Evolutionary conservation across 257 asterid genomes (phyloP).

Genomic region (Solanum medicagineum): DNA sequence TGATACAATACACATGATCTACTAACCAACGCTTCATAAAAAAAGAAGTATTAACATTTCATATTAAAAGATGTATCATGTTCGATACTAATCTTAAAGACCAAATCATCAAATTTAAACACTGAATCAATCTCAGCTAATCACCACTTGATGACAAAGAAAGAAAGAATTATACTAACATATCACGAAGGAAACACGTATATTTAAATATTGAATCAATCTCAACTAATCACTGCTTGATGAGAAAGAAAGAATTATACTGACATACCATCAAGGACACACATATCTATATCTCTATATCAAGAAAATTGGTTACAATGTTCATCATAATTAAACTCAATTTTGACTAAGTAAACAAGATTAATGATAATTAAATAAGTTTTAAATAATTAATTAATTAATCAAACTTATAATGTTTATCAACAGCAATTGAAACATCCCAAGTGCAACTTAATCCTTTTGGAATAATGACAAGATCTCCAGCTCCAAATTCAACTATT

Average conservation of each 20-base stretch:
- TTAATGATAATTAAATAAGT: neutral
- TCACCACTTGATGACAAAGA: neutral
- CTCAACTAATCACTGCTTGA: neutral
- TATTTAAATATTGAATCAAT: neutral
- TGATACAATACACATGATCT: neutral
- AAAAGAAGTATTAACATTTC: neutral
- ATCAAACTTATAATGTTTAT: constrained; percentile 86
- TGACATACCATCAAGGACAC: neutral
- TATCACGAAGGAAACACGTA: neutral
- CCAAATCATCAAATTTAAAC: neutral
- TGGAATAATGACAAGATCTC: constrained; percentile 76
- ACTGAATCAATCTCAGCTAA: neutral
- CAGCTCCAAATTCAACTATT: constrained; percentile 70
- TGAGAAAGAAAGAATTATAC: neutral
- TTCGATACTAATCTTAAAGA: neutral
- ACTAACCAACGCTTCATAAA: neutral
- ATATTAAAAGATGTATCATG: neutral
- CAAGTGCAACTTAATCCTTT: constrained; percentile 87
- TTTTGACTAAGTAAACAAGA: neutral
- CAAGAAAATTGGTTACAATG: neutral
- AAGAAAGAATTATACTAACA: neutral
- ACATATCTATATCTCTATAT: neutral
- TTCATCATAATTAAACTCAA: neutral
- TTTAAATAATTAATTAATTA: neutral
- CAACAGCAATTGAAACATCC: constrained; percentile 79